Evolutionary conservation across 352 stramenopile genomes (phyloP).

Genomic region (Pseudoperonospora humuli): DNA sequence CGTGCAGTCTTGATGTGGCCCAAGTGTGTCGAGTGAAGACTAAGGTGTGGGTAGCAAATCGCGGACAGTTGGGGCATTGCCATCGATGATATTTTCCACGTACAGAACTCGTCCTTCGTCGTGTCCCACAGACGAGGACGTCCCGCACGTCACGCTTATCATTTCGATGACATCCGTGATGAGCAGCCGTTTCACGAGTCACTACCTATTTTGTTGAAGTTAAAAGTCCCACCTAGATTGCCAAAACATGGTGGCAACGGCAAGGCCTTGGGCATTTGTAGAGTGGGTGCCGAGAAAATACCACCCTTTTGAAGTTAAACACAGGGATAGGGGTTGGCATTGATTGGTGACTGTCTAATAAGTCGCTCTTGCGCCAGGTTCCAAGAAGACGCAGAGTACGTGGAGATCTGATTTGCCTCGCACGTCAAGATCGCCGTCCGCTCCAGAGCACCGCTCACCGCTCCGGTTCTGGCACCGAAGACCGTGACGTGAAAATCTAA

Average conservation of each 20-base stretch:
- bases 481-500: conserved; percentile 7
- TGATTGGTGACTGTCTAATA: conserved; percentile 19
- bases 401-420: conserved; percentile 13
- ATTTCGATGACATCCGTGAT: background rate
- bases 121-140: background rate
- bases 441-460: background rate
- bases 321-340: background rate
- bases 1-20: too few relatives aligned
- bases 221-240: background rate
- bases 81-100: too few relatives aligned
- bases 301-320: conserved; percentile 1
- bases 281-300: background rate
- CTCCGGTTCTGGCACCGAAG: background rate
- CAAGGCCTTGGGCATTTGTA: conserved; percentile 2
- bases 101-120: too few relatives aligned
- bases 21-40: too few relatives aligned
- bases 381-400: background rate
- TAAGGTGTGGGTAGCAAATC: too few relatives aligned
- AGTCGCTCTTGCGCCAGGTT: conserved; percentile 10
- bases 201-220: conserved; percentile 1
- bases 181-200: conserved; percentile 2
- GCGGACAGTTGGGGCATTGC: too few relatives aligned
- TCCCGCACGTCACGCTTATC: background rate
- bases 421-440: conserved; percentile 12
- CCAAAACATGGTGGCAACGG: conserved; percentile 1